phyloP scores from a whole-genome alignment of 768 basidiomycete genomes.

The Pluteus cervinus region DNA sequence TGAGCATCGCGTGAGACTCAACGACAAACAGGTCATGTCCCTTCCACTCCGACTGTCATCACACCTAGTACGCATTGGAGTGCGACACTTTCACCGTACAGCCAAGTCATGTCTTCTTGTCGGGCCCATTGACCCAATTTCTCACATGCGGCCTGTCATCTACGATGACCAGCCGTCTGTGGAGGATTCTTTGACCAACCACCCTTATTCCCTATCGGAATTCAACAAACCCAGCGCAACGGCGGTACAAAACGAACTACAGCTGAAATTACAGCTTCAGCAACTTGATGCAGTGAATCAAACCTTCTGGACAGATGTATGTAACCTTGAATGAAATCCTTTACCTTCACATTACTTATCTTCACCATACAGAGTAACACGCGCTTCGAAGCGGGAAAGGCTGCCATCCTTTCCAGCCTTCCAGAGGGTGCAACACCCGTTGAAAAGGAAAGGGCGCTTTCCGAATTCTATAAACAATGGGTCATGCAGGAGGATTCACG shows the following conservation, averaged over 20 bases:
- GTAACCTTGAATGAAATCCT: not conserved
- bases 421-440: slow-evolving; percentile 42
- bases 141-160: slow-evolving; percentile 73
- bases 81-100: not conserved
- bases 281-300: slow-evolving; percentile 73
- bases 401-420: slow-evolving; percentile 48
- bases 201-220: slow-evolving; percentile 78
- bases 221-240: slow-evolving; percentile 37
- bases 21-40: not conserved
- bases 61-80: not conserved
- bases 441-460: slow-evolving; percentile 63
- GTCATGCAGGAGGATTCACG: slow-evolving; percentile 57
- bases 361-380: slow-evolving; percentile 56
- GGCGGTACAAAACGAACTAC: slow-evolving; percentile 47
- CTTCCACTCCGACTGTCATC: not conserved
- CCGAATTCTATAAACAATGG: slow-evolving; percentile 73
- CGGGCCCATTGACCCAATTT: slow-evolving; percentile 73
- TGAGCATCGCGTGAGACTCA: not conserved
- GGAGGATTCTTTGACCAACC: slow-evolving; percentile 31
- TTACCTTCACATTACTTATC: slow-evolving; percentile 1
- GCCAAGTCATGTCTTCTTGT: slow-evolving; percentile 28
- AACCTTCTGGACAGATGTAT: slow-evolving; percentile 76
- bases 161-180: slow-evolving; percentile 54
- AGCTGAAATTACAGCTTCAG: slow-evolving; percentile 65
- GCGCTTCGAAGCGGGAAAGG: slow-evolving; percentile 71